These are phyloP conservation scores for Colletotrichum filicis DNA, from an alignment of 2,329 filamentous ascomycete genomes.

Conservation along the genomic window DNA sequence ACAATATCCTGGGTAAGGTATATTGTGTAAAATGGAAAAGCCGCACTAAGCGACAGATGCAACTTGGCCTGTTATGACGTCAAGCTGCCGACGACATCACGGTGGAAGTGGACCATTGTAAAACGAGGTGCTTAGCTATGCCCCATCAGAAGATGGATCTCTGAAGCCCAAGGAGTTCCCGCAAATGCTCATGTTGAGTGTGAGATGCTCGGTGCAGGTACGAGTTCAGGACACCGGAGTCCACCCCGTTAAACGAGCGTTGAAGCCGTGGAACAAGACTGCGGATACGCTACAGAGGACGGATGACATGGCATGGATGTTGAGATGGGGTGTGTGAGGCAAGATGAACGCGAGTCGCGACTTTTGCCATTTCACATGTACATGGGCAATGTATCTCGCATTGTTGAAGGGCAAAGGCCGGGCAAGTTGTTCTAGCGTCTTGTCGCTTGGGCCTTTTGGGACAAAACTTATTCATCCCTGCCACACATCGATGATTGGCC, in stretches of 20 bases:
- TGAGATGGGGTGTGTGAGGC: not conserved
- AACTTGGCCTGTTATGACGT: conserved; percentile 14
- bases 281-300: not conserved
- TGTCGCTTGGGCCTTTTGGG: conserved; percentile 1
- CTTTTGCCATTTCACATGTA: conserved; percentile 17
- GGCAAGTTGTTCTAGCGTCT: conserved; percentile 31
- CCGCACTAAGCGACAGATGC: conserved; percentile 27
- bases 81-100: conserved; percentile 6
- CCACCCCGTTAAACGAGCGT: not conserved
- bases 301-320: not conserved
- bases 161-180: conserved; percentile 26
- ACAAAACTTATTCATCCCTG: conserved; percentile 11
- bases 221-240: not conserved
- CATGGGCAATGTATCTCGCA: not conserved
- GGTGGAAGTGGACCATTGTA: conserved; percentile 6
- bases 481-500: conserved; percentile 20
- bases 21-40: conserved; percentile 19
- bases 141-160: conserved; percentile 15
- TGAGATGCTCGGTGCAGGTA: not conserved
- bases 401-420: conserved; percentile 10
- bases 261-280: too few species aligned
- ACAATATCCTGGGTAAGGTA: conserved; percentile 31
- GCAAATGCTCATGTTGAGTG: not conserved
- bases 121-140: conserved; percentile 22
- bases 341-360: conserved; percentile 22